These are phyloP conservation scores for Backusella westeae DNA, from an alignment of 192 early-diverging fungal genomes.

Conservation along the genomic window DNA sequence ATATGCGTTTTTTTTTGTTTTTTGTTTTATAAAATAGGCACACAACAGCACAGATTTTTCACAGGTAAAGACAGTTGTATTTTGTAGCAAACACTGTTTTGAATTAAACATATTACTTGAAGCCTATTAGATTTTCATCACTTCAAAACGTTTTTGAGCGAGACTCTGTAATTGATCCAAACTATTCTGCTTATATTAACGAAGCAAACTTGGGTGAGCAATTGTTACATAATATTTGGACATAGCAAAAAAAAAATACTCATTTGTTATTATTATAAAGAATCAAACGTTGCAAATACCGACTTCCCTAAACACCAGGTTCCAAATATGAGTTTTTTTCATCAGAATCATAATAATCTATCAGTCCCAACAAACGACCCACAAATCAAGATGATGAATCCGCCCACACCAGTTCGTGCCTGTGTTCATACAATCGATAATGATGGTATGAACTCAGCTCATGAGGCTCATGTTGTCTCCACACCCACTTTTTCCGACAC, in stretches of 20 bases:
- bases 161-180: constrained; percentile 16
- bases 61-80: constrained; percentile 3
- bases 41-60: neutral
- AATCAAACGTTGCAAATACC: neutral
- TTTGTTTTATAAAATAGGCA: neutral
- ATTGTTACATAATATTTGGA: neutral
- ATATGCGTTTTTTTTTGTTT: neutral
- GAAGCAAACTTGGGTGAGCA: constrained; percentile 13
- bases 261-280: neutral
- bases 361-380: neutral
- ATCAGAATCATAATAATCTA: constrained; percentile 12
- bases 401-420: constrained; percentile 15
- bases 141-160: neutral
- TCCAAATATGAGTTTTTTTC: neutral
- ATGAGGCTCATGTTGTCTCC: neutral
- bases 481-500: neutral
- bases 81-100: neutral
- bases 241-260: neutral
- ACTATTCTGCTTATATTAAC: neutral
- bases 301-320: neutral
- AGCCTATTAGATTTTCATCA: constrained; percentile 12
- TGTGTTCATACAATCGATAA: neutral
- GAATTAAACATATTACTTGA: neutral
- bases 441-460: neutral
- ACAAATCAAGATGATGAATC: constrained; percentile 11